A percentile compares a stretch with the other conserved stretches of the same genome.
Conservation (phyloP, 768 basidiomycete genomes). For the Tephrocybe sp. region DNA sequence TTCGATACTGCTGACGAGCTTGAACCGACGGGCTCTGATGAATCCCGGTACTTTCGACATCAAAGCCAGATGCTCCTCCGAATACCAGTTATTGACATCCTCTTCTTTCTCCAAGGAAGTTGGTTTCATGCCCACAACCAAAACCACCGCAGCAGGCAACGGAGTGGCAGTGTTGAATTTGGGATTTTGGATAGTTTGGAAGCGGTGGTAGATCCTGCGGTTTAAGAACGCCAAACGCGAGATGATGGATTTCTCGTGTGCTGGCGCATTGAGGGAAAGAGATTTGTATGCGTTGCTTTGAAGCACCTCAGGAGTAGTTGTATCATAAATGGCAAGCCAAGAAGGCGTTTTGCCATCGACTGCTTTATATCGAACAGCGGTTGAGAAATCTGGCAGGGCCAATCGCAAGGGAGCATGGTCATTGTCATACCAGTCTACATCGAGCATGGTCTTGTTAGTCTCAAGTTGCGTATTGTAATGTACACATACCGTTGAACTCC, state of each 20-base stretch:
- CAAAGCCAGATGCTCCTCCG: constrained; percentile 26
- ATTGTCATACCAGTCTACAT: constrained; percentile 32
- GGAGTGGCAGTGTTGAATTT: background rate
- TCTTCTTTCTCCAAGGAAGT: constrained; percentile 18
- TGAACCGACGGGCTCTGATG: constrained; percentile 27
- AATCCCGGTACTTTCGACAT: constrained; percentile 31
- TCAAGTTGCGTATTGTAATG: background rate
- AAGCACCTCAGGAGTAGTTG: constrained; percentile 20
- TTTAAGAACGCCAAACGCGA: constrained; percentile 22
- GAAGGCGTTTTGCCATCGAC: constrained; percentile 24
- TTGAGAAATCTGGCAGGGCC: constrained; percentile 25
- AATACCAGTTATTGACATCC: constrained; percentile 31
- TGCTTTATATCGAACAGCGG: constrained; percentile 28
- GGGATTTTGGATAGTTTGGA: constrained; percentile 16
- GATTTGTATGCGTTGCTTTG: constrained; percentile 23
- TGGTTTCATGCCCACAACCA: constrained; percentile 16
- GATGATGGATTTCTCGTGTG: constrained; percentile 25
- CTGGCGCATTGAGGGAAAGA: constrained; percentile 22
- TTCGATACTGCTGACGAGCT: constrained; percentile 16
- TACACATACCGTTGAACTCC: constrained; percentile 28
- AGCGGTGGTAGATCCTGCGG: constrained; percentile 25
- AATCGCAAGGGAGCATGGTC: constrained; percentile 32
- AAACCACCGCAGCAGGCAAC: constrained; percentile 17
- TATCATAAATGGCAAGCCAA: constrained; percentile 32
- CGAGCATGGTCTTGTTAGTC: background rate